Base-by-base conservation (phyloP, 208 protist species). In the Wallacemonas sp. region DNA sequence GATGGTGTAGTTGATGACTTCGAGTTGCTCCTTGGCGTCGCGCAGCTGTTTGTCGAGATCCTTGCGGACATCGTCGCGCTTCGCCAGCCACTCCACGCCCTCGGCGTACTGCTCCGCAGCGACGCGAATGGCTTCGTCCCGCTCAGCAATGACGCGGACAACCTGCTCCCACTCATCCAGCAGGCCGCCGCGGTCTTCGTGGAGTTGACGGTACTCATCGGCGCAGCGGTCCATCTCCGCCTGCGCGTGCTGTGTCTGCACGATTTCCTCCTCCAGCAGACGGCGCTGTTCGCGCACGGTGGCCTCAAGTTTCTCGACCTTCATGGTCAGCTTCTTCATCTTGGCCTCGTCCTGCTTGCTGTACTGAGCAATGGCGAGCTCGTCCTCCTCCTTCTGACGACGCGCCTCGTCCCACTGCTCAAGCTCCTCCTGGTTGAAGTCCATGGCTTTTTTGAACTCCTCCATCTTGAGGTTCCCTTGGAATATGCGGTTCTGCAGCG, bases 341-440 rank as follows among this genome's bases (percentile, higher is more conserved):
- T 91, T 90, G 11, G 61, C 57, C 65, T 96, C 92, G 74, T 98
- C 97, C 45, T 89, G 76, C 64, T 93, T 92, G 14, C 73, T 69
- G 79, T 98, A 98, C 44, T 89, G 89, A 42, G 90, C 81, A 20
- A 97, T 83, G 59, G 85, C 92, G n/a, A 94, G 62, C 50, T 85
- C 87, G 74, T 98, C 94, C 67, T 97, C 93, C 67, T 98, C 93
- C 77, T 98, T 98, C 66, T 98, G 96, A 48, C 81, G 65, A 23
- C 85, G 78, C 1, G 96, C 96, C 39, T 95, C 49, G 55, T 96
- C 89, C 94, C 96, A 98, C 81, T 98, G 93, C 74, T 98, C 93
- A 4, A 98, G 76, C 78, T 97, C 91, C 54, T 98, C 91, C 72
- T 98, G 92, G 72, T 98, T 96, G 79, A 93, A 96, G 68, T 87